Base-by-base conservation (phyloP, 2,329 filamentous ascomycete species). In the Alternaria brassicae region DNA sequence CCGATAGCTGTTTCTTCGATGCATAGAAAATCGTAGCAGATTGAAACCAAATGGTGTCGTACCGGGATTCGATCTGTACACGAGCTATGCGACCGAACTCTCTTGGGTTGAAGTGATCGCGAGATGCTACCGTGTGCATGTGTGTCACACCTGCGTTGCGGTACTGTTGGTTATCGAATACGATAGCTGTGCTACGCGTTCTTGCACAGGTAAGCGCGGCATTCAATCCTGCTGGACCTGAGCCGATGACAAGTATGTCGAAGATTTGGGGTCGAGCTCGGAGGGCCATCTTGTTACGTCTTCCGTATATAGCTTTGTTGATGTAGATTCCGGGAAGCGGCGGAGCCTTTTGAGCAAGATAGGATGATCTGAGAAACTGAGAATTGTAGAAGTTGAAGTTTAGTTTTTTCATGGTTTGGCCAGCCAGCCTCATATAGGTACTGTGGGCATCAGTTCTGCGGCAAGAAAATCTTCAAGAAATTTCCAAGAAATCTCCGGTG, bases 181-280 rank as follows among this genome's bases (percentile, higher is more conserved):
- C 70, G 10, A 82, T 61, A 21, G 75, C 75, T 13, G 74, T 80
- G 53, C 77, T 73, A 2, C 74, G 71, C 13, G 74, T 73, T 25
- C 81, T 78, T 15, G 78, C 77, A 2, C 82, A 74, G 0, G 69
- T 68, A 1, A 78, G 65, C 0, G 80, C 80, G 1, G 76, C 75
- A 1, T 80, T 69, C 3, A 84, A 75, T 6, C 82, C 82, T 1
- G 81, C 81, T 7, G 81, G 82, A 1, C 82, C 81, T 27, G 69
- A 77, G 47, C 81, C 82, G 13, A 76, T 61, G 49, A 77, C 72
- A 28, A 77, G 63, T 21, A 61, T 60, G 41, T 76, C 73, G 42
- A 73, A 53, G 12, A 53, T 30, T 7, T 40, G 55, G 10, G 55
- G 55, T 23, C 49, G 55, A 23, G 34, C 8, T 37, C 53, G 49